Evolutionary conservation across 1,284 basidiomycete genomes (phyloP).

Genomic region (Ganoderma boninense): DNA sequence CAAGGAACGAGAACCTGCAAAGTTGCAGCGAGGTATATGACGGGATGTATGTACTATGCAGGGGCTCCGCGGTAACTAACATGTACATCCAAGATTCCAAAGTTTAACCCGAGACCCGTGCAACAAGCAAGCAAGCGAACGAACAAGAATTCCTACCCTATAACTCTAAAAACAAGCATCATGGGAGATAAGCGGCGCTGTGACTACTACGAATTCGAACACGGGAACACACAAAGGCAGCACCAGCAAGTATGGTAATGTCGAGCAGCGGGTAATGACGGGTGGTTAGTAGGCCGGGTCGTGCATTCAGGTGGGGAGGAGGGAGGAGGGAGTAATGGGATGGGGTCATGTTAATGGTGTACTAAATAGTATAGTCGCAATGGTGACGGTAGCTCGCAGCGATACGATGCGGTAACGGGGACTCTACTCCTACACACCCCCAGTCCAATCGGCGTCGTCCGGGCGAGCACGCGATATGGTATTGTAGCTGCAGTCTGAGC

Average conservation of each 20-base stretch:
- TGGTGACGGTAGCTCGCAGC: background rate
- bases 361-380: background rate
- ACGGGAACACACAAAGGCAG: background rate
- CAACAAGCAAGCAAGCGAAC: background rate
- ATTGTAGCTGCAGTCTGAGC: background rate
- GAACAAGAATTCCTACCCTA: background rate
- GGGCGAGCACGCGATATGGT: constrained; percentile 12
- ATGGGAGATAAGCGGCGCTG: background rate
- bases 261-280: background rate
- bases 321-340: background rate
- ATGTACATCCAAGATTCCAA: constrained; percentile 14
- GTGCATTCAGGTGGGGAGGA: background rate
- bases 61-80: background rate
- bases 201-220: background rate
- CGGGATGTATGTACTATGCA: background rate
- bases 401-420: background rate
- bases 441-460: background rate
- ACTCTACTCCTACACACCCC: constrained; percentile 15
- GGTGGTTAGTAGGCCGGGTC: background rate
- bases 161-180: background rate
- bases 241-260: background rate
- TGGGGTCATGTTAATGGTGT: background rate
- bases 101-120: constrained; percentile 6
- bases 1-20: background rate
- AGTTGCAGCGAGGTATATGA: constrained; percentile 1